These are phyloP conservation scores for Rhynchosporium graminicola DNA, from an alignment of 2,329 filamentous ascomycete species.

Conservation along the genomic window DNA sequence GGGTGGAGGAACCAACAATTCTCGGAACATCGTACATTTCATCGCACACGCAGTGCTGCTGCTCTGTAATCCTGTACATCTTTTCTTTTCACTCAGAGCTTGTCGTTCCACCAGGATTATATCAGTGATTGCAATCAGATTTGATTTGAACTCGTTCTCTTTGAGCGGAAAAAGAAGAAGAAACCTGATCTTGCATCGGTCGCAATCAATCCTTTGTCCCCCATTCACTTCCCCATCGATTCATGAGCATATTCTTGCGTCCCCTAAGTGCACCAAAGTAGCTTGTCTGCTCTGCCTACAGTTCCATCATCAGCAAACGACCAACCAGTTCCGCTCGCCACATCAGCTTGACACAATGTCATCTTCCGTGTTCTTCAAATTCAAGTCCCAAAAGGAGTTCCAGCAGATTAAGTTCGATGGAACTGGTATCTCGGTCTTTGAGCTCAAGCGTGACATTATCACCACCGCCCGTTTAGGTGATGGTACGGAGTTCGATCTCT, in stretches of 20 bases:
- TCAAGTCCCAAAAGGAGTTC: slow-evolving; percentile 97
- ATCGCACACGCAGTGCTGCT: slow-evolving; percentile 35
- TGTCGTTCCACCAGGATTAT: slow-evolving; percentile 38
- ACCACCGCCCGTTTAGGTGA: slow-evolving; percentile 89
- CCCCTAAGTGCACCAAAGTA: slow-evolving; percentile 32
- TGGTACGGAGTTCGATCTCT: slow-evolving; percentile 93
- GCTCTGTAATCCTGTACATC: slow-evolving; percentile 42
- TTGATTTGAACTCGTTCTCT: slow-evolving; percentile 42
- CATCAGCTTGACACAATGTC: slow-evolving; percentile 36
- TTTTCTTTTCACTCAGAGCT: slow-evolving; percentile 39
- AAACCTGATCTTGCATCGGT: slow-evolving; percentile 40
- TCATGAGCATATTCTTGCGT: slow-evolving; percentile 34
- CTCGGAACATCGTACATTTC: slow-evolving; percentile 24
- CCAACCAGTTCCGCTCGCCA: slow-evolving; percentile 22
- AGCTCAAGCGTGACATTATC: slow-evolving; percentile 98
- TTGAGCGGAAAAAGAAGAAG: slow-evolving; percentile 42
- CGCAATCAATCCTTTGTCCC: slow-evolving; percentile 35
- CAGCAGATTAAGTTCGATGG: slow-evolving; percentile 95
- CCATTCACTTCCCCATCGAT: slow-evolving; percentile 31
- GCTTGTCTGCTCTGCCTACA: slow-evolving; percentile 27
- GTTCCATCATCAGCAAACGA: slow-evolving; percentile 21
- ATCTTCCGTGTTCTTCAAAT: slow-evolving; percentile 98
- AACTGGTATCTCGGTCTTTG: slow-evolving; percentile 96
- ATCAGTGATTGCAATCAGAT: slow-evolving; percentile 43
- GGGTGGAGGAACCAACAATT: slow-evolving; percentile 35